Conservation (phyloP, 2,329 filamentous ascomycete species). For the Colletotrichum sp. region DNA sequence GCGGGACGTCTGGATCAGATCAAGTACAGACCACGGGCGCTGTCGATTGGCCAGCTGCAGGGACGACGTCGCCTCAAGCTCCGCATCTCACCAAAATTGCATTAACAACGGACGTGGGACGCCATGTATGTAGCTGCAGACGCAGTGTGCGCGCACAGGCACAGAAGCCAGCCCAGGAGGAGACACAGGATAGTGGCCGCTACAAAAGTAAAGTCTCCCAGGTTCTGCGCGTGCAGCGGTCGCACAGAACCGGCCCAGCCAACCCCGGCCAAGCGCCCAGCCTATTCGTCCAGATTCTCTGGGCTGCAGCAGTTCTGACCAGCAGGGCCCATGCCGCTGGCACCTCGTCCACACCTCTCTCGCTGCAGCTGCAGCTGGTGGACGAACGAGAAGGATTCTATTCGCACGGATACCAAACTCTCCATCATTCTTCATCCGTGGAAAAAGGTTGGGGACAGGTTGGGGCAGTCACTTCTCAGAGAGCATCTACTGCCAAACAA, state of each 20-base stretch:
- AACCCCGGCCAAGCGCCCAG: slow-evolving; percentile 5
- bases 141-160: neutral
- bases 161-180: neutral
- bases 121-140: neutral
- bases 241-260: neutral
- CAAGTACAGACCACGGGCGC: neutral
- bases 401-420: slow-evolving; percentile 1
- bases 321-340: slow-evolving; percentile 19
- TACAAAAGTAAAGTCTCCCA: neutral
- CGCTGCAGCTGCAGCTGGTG: neutral
- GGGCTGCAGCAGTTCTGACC: slow-evolving; percentile 19
- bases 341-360: slow-evolving; percentile 9
- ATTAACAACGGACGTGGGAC: neutral
- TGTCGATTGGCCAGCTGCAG: slow-evolving; percentile 6
- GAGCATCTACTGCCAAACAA: neutral
- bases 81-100: slow-evolving; percentile 17
- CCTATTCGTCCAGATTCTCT: slow-evolving; percentile 13
- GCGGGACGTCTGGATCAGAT: neutral
- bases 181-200: neutral
- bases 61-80: slow-evolving; percentile 13
- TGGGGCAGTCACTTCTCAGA: neutral
- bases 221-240: neutral
- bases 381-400: neutral
- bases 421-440: slow-evolving; percentile 2
- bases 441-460: neutral